Conservation (phyloP, 495 filamentous ascomycete genomes). For the Beverwykella pulmonaria region DNA sequence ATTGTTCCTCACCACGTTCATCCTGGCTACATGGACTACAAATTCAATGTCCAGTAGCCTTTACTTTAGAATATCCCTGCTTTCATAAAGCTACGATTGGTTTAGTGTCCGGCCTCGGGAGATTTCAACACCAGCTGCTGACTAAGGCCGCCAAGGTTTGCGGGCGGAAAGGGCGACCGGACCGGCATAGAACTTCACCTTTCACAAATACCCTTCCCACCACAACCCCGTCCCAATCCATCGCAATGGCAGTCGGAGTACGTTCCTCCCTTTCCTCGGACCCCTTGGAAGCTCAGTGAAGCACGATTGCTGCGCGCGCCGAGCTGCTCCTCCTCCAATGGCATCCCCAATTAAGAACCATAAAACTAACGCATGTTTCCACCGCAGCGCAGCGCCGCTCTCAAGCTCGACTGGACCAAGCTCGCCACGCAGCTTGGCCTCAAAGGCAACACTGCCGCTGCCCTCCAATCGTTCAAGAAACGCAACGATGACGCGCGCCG, state of each 20-base stretch:
- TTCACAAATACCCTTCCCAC: slow-evolving; percentile 31
- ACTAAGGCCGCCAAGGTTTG: slow-evolving; percentile 24
- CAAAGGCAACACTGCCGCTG: slow-evolving; percentile 85
- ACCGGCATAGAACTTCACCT: slow-evolving; percentile 18
- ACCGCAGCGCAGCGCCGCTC: slow-evolving; percentile 89
- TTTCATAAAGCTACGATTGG: too few species aligned
- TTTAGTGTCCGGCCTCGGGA: too few species aligned
- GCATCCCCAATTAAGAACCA: neutral
- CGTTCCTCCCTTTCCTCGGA: slow-evolving; percentile 51
- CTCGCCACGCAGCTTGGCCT: slow-evolving; percentile 90
- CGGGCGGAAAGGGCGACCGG: slow-evolving; percentile 11
- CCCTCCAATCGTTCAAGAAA: slow-evolving; percentile 96
- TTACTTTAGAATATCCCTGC: too few species aligned
- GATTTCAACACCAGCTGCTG: too few species aligned
- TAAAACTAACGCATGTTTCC: slow-evolving; percentile 36
- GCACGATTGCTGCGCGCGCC: slow-evolving; percentile 20
- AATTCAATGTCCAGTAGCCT: too few species aligned
- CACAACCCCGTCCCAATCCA: slow-evolving; percentile 46
- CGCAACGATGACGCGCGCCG: slow-evolving; percentile 98
- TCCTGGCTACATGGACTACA: neutral
- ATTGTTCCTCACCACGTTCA: neutral
- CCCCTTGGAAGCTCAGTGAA: slow-evolving; percentile 7
- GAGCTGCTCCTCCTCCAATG: slow-evolving; percentile 1
- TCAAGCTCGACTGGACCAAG: slow-evolving; percentile 98
- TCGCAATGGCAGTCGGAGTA: slow-evolving; percentile 88